These are phyloP conservation scores for Punica granatum DNA, from an alignment of 345 rosid genomes.

Conservation along the genomic window DNA sequence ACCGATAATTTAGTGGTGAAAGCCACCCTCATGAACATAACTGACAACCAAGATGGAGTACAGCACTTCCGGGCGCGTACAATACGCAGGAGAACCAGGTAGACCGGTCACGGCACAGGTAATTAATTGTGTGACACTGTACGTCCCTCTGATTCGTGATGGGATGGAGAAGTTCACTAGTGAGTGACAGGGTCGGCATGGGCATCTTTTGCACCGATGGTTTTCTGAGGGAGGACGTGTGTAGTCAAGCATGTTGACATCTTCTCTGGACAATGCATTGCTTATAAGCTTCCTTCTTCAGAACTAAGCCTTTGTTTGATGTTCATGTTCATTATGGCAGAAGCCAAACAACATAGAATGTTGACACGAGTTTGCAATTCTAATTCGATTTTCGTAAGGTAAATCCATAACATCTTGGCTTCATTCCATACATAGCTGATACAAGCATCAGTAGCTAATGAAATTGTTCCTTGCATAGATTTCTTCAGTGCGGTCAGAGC, in stretches of 20 bases:
- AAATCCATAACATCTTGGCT: too few relatives aligned
- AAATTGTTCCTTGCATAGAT: constrained; percentile 17
- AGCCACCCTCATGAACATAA: constrained; percentile 57
- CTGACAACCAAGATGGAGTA: constrained; percentile 51
- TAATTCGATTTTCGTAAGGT: too few relatives aligned
- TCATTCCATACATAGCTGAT: too few relatives aligned
- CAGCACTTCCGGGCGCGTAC: constrained; percentile 52
- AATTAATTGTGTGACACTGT: constrained; percentile 51
- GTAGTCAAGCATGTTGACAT: constrained; percentile 45
- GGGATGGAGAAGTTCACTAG: constrained; percentile 57
- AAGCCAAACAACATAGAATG: too few relatives aligned
- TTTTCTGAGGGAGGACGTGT: constrained; percentile 27
- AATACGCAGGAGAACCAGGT: constrained; percentile 48
- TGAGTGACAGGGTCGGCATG: constrained; percentile 40
- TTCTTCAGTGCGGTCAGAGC: constrained; percentile 54
- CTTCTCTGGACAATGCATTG: constrained; percentile 52
- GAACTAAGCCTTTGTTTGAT: neutral
- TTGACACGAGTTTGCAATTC: too few relatives aligned
- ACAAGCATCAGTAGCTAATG: neutral
- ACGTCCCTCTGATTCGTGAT: constrained; percentile 53
- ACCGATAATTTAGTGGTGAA: constrained; percentile 57
- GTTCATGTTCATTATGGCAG: too few relatives aligned
- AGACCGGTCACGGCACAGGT: constrained; percentile 49
- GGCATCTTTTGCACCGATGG: constrained; percentile 43
- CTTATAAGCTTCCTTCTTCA: constrained; percentile 18